Conservation (phyloP, 176 grass and related monocot genomes). For the Saccharum officinarum region DNA sequence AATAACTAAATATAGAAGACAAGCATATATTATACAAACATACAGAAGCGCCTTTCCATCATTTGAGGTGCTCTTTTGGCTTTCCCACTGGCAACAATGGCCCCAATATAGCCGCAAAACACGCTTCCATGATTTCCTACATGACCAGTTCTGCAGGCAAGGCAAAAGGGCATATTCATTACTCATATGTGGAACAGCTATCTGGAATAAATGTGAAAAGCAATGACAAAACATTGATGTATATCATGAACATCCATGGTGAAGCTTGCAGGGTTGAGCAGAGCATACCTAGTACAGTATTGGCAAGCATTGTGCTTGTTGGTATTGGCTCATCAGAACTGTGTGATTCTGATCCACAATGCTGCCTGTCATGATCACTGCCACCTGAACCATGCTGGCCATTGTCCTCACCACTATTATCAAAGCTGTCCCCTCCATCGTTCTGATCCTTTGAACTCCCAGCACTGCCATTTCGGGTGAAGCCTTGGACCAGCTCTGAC, state of each 20-base stretch:
- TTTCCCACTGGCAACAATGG: not conserved
- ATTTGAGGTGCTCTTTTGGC: not conserved
- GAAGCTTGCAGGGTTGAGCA: conserved; percentile 28
- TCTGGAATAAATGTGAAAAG: conserved; percentile 14
- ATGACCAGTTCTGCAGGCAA: conserved; percentile 6
- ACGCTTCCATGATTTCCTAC: conserved; percentile 7
- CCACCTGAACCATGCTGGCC: conserved; percentile 28
- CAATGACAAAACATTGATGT: conserved; percentile 8
- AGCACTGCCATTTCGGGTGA: conserved; percentile 52
- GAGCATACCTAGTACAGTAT: conserved; percentile 37
- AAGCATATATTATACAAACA: conserved; percentile 42
- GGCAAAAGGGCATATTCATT: conserved; percentile 18
- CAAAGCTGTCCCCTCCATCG: conserved; percentile 40
- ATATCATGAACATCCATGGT: conserved; percentile 35
- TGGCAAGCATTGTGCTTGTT: conserved; percentile 43
- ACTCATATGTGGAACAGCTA: not conserved
- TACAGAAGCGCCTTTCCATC: conserved; percentile 8
- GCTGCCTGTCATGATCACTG: conserved; percentile 20
- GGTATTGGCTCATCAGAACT: conserved; percentile 53
- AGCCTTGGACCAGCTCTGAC: conserved; percentile 58
- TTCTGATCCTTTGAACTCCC: conserved; percentile 52
- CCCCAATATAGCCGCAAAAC: not conserved
- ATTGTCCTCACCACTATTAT: conserved; percentile 25
- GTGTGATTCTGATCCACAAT: conserved; percentile 49
- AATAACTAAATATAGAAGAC: not conserved